Evolutionary conservation across 805 yeast species (phyloP), one percentile per base, ranked within the genome.

Genomic region (Wickerhamomyces hampshirensis): DNA sequence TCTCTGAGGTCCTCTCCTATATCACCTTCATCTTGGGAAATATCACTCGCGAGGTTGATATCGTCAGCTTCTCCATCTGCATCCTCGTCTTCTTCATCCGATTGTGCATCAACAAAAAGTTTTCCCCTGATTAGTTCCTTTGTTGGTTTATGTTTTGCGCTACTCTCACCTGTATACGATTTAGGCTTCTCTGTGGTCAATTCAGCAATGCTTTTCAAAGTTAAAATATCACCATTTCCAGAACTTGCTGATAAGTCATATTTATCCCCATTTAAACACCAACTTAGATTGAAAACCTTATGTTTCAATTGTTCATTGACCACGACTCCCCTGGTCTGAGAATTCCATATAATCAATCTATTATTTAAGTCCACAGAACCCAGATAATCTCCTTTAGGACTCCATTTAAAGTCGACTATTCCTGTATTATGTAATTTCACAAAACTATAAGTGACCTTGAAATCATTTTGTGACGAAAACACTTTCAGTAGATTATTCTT

Each of bases 311-410:
- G 47, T 37, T 62, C 61, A 7, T 56, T 53, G 30, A 55, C 51
- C 4, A 63, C 44, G 0, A 62, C 54, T 36, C 55, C 63, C 35
- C 59, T 61, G 7, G 61, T 53, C 5, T 37, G 47, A 31, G 71
- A 56, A 44, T 80, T 73, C 80, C 85, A 81, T 5, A 89, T 52
- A 10, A 71, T 58, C 10, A 83, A 51, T 21, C 58, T 58, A 29
- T 73, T 71, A 35, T 70, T 74, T n/a, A 67, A 44, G 34, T 73
- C 77, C 12, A 75, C 65, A 6, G 78, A 67, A 0, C 89, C 91
- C 2, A 87, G 37, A 43, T 63, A 69, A 2, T 68, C 65, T 19
- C 84, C 84, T 46, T 73, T 67, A 1, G 84, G 78, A 14, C 84
- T 78, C 65, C 84, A 72, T 35, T 68, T 62, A 32, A 83, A 50